Base-by-base conservation (phyloP, 2,329 filamentous ascomycete species). In the Fusarium buharicum region DNA sequence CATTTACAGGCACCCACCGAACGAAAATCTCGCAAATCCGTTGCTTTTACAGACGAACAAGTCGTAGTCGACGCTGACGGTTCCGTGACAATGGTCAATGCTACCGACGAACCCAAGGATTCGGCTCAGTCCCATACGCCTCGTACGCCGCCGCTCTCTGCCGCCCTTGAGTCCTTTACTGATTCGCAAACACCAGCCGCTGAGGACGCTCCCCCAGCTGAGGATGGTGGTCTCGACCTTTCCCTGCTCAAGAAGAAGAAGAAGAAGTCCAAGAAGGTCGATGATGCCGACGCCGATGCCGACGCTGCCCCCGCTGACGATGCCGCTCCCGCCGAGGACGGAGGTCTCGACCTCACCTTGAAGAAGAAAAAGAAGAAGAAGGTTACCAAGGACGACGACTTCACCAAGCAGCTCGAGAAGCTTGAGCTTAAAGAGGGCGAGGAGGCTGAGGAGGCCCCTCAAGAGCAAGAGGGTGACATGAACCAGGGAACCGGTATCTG, bases 61-160 rank as follows among this genome's bases (percentile, higher is more conserved):
- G 86, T 91, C 67, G 88, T 97, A 72, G 93, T 97, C 76, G 91
- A 96, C 82, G 86, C 87, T 78, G 91, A 97, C 84, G 94, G 94
- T 72, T 87, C 89, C 75, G 87, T 97, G 75, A 92, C 86, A 72
- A 88, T 90, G 79, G 84, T 87, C 76, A 87, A 91, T 76, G 85
- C 88, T 68, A 83, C 85, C 70, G 87, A 90, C 72, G 90, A 92
- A 72, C 84, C 90, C 64, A 93, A 93, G 81, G 86, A 90, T 68
- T 91, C 90, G 71, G 92, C 92, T 68, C 86, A 90, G 82, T 92
- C 89, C 75, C 92, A 96, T 79, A 85, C 88, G 75, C 78, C 86
- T 72, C 83, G 86, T 88, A 87, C 82, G 84, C 83, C 82, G 78
- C 83, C 82, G 73, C 76, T 84, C 67, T 81, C 82, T 70, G 81